Evolutionary conservation across 1,139 yeast genomes (phyloP).

Genomic region (Diutina mesorugosa): DNA sequence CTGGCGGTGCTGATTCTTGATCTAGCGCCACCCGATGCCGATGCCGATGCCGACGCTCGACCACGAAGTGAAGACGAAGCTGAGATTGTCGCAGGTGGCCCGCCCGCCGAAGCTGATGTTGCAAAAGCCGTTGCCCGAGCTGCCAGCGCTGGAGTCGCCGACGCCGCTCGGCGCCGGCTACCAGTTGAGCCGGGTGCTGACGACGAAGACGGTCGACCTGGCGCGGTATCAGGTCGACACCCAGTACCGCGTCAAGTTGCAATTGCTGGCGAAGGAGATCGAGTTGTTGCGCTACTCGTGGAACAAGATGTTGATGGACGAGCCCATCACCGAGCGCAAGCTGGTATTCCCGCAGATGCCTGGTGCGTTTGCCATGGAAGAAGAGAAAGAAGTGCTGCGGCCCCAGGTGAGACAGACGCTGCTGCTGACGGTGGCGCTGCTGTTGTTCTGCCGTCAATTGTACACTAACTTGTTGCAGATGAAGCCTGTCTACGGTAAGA

Average conservation of each 20-base stretch:
- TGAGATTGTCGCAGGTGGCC: not conserved
- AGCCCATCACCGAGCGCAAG: constrained; percentile 12
- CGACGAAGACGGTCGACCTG: not conserved
- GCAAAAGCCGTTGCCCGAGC: constrained; percentile 1
- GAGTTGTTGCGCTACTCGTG: constrained; percentile 30
- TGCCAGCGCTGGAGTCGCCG: not conserved
- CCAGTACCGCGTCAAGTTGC: constrained; percentile 6
- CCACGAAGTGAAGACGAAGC: not conserved
- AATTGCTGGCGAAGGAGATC: constrained; percentile 20
- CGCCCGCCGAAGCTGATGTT: not conserved
- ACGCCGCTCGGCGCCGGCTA: not conserved
- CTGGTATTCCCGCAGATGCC: constrained; percentile 12
- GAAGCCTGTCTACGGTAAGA: constrained; percentile 38
- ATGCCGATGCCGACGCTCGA: not conserved
- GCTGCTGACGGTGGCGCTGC: constrained; percentile 10
- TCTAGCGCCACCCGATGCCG: not conserved
- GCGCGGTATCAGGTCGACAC: not conserved
- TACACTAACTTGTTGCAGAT: constrained; percentile 44
- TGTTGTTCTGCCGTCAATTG: constrained; percentile 48
- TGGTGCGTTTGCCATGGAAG: not conserved
- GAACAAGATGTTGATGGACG: constrained; percentile 31
- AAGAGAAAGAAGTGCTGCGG: not conserved
- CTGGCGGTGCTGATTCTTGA: not conserved
- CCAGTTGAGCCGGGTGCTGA: not conserved
- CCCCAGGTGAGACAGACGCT: not conserved